phyloP scores from a whole-genome alignment of 225 moss, liverwort and hornwort species.

The Lunularia cruciata region DNA sequence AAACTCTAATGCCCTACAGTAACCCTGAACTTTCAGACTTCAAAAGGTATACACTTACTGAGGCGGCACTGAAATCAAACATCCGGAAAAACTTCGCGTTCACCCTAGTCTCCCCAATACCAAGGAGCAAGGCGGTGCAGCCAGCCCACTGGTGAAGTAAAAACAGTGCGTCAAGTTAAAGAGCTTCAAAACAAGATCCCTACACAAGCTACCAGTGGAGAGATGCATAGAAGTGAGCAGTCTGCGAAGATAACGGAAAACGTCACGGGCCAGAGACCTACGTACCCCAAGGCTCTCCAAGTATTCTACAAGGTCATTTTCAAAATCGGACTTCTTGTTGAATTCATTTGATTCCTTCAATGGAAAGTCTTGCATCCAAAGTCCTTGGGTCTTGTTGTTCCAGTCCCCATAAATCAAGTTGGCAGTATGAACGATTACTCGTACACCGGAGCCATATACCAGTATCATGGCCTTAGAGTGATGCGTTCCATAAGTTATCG shows the following conservation, averaged over 20 bases:
- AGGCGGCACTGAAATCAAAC: conserved; percentile 74
- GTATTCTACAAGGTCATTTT: conserved; percentile 92
- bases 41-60: conserved; percentile 38
- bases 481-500: conserved; percentile 88
- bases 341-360: conserved; percentile 41
- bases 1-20: neutral
- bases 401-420: conserved; percentile 87
- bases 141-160: conserved; percentile 73
- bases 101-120: conserved; percentile 61
- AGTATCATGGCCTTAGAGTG: conserved; percentile 98
- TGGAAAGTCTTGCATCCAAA: conserved; percentile 99
- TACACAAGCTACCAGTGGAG: too few relatives aligned
- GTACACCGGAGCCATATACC: conserved; percentile 80
- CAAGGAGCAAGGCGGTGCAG: conserved; percentile 55
- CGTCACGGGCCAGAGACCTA: neutral
- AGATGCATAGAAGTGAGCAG: too few relatives aligned
- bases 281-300: conserved; percentile 73
- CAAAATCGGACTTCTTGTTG: conserved; percentile 62
- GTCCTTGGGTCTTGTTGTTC: conserved; percentile 96
- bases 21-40: neutral
- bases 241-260: too few relatives aligned
- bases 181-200: too few relatives aligned
- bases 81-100: conserved; percentile 80
- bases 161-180: neutral
- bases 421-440: conserved; percentile 89